Percentiles rank a stretch among this genome's conserved stretches.
These are phyloP conservation scores for Diplosphaera chodatii DNA, from an alignment of 139 green algal genomes.

Conservation along the genomic window DNA sequence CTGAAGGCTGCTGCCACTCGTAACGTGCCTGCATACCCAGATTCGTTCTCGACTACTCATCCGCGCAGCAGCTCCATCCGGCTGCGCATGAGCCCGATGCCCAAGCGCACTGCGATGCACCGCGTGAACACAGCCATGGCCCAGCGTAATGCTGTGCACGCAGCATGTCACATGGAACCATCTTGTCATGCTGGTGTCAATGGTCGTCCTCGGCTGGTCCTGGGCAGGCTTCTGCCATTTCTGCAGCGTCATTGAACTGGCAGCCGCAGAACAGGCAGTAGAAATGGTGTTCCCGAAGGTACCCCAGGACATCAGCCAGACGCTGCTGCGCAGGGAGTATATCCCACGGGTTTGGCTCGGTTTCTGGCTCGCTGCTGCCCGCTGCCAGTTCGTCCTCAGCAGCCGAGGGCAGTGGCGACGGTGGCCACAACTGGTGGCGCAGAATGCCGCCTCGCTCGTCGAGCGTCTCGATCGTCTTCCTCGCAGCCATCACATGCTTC, in stretches of 20 bases:
- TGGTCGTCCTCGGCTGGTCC: constrained; percentile 25
- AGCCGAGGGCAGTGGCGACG: neutral
- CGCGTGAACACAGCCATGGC: too few species aligned
- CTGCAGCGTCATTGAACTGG: constrained; percentile 9
- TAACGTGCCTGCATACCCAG: too few species aligned
- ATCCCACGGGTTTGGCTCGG: constrained; percentile 7
- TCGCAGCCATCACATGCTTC: neutral
- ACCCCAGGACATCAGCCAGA: constrained; percentile 15
- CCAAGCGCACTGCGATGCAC: too few species aligned
- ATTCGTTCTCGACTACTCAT: too few species aligned
- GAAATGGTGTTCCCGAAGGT: constrained; percentile 14
- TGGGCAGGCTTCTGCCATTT: constrained; percentile 19
- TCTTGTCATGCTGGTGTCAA: constrained; percentile 9
- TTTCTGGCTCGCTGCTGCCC: neutral
- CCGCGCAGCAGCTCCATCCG: too few species aligned
- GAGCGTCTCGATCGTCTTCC: constrained; percentile 23
- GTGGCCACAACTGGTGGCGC: constrained; percentile 14
- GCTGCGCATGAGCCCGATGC: too few species aligned
- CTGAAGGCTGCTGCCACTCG: too few species aligned
- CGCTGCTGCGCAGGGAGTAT: constrained; percentile 7
- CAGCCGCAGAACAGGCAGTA: constrained; percentile 39
- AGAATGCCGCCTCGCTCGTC: constrained; percentile 17
- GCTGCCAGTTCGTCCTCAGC: neutral
- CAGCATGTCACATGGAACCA: too few species aligned
- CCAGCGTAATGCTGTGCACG: too few species aligned